Percentiles rank a stretch among this genome's conserved stretches.
These are phyloP conservation scores for Chimonanthus salicifolius DNA, from an alignment of 164 flowering plant species.

Conservation along the genomic window DNA sequence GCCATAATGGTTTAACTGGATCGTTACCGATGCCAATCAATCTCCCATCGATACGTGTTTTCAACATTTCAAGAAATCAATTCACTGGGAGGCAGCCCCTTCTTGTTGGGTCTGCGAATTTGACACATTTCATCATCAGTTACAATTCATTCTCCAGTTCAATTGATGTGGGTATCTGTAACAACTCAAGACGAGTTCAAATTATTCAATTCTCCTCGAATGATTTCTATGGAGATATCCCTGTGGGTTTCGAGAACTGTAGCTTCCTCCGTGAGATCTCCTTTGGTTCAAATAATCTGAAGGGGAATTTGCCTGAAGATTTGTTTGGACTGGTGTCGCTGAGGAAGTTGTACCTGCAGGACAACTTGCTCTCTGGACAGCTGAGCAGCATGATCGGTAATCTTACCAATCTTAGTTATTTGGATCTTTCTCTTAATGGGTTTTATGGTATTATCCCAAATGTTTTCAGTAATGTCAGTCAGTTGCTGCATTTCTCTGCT, in stretches of 20 bases:
- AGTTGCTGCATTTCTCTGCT: conserved; percentile 10
- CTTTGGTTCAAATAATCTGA: background rate
- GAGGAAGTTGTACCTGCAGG: conserved; percentile 21
- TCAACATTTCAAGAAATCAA: conserved; percentile 59
- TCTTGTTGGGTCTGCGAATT: conserved; percentile 30
- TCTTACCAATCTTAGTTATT: conserved; percentile 4
- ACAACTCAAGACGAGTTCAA: conserved; percentile 27
- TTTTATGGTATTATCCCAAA: conserved; percentile 17
- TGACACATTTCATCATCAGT: conserved; percentile 48
- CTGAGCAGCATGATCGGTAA: conserved; percentile 1
- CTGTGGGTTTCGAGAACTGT: conserved; percentile 41
- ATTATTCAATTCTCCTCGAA: conserved; percentile 61
- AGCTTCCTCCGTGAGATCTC: conserved; percentile 44
- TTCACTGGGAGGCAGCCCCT: conserved; percentile 37
- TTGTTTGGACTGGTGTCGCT: conserved; percentile 41
- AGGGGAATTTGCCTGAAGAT: conserved; percentile 57
- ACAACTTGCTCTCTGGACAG: conserved; percentile 11
- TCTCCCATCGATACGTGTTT: conserved; percentile 25
- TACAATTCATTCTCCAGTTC: conserved; percentile 53
- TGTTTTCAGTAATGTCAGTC: conserved; percentile 6
- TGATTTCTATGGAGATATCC: conserved; percentile 41
- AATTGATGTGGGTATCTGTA: conserved; percentile 37
- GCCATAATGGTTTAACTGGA: conserved; percentile 53
- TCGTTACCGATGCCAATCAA: conserved; percentile 30
- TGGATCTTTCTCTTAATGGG: conserved; percentile 13